Base-by-base conservation (phyloP, 768 basidiomycete species). In the Cantharellus cinnabarinus region DNA sequence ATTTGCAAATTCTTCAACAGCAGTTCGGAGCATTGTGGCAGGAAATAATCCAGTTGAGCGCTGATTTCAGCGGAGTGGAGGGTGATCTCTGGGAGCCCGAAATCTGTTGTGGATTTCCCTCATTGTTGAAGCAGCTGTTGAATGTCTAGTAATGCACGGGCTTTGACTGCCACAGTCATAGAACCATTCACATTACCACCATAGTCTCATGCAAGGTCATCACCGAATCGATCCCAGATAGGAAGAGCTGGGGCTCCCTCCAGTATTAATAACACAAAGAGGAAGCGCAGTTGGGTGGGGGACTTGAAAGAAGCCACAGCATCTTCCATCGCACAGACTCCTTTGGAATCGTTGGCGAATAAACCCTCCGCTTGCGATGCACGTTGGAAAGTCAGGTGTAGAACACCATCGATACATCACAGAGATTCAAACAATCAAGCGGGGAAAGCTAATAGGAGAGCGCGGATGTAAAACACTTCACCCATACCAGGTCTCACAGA, bases 231-330 rank as follows among this genome's bases (percentile, higher is more conserved):
- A 10, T 54, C 52, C 52, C 52, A 54, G 7, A 54, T 10, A 37
- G 10, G 10, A 37, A 54, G 10, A 37, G 52, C 52, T 14, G 52
- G 52, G 7, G 10, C 10, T 14, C 52, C 52, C 38, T 54, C 52
- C 10, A 54, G 52, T 10, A 54, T 54, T 7, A 54, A 37, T 55
- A 73, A 68, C n/a, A 70, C 67, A 63, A 75, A 73, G 2, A 75
- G 68, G 38, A 68, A 56, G 0, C 71, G 70, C 0, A 76, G 65
- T 60, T 75, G 72, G 2, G 59, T 56, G 0, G 73, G 74, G 0
- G 73, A 71, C 3, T 63, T 57, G 2, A 70, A 63, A 2, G 60
- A 60, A 3, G 64, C 54, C 0, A 75, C 60, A 0, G 70, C 73
- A 55, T 76, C 74, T 2, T 59, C 39, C n/a, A 76, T 63, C 0